Conservation (phyloP, 2,329 filamentous ascomycete genomes). For the Calonectria naviculata region DNA sequence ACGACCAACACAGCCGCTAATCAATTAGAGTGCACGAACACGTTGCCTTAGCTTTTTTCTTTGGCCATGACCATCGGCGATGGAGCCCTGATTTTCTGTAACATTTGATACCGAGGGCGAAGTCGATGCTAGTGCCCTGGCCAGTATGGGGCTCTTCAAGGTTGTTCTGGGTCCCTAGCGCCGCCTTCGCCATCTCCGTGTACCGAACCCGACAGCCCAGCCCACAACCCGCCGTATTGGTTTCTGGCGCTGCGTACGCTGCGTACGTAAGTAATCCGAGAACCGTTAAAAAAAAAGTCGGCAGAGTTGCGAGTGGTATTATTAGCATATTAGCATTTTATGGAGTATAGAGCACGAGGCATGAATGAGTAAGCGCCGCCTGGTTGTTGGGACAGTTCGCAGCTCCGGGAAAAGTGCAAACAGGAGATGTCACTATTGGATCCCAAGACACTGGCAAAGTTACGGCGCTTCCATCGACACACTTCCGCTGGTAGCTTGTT, state of each 20-base stretch:
- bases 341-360: not conserved
- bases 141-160: constrained; percentile 1
- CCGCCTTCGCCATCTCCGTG: constrained; percentile 2
- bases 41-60: not conserved
- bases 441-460: not conserved
- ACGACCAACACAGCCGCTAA: not conserved
- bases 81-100: constrained; percentile 3
- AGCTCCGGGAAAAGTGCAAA: not conserved
- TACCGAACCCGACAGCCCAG: not conserved
- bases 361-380: not conserved
- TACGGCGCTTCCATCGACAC: constrained; percentile 3
- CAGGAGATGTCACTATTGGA: not conserved
- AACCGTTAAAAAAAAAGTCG: not conserved
- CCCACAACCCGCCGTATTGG: not conserved
- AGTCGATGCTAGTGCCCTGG: not conserved
- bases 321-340: not conserved
- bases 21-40: constrained; percentile 9
- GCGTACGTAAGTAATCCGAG: not conserved
- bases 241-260: not conserved
- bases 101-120: constrained; percentile 1
- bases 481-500: not conserved
- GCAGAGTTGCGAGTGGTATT: not conserved
- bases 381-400: not conserved
- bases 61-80: not conserved
- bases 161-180: constrained; percentile 5